Conservation (phyloP, 352 stramenopile genomes). For the Phytophthora kernoviae region DNA sequence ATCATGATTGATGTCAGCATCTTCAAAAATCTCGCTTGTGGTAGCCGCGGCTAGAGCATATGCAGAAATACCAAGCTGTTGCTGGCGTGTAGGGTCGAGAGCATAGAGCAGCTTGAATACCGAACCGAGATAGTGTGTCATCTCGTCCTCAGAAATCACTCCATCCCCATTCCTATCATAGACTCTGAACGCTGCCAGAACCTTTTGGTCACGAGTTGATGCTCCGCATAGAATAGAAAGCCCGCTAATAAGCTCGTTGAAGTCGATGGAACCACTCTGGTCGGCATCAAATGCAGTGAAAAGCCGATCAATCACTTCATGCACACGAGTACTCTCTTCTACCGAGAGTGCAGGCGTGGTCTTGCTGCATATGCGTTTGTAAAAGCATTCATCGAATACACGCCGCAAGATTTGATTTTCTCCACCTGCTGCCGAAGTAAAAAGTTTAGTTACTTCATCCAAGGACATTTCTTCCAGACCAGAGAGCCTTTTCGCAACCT, state of each 20-base stretch:
- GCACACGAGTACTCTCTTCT: slow-evolving; percentile 60
- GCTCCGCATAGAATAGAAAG: slow-evolving; percentile 74
- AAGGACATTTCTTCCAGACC: slow-evolving; percentile 66
- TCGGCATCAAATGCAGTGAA: slow-evolving; percentile 85
- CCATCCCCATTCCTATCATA: slow-evolving; percentile 87
- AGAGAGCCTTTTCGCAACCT: slow-evolving; percentile 74
- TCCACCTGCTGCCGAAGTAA: slow-evolving; percentile 51
- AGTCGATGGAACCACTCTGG: slow-evolving; percentile 71
- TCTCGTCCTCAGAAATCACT: slow-evolving; percentile 84
- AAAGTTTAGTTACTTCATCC: slow-evolving; percentile 65
- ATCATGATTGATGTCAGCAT: slow-evolving; percentile 87
- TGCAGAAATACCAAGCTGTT: slow-evolving; percentile 63
- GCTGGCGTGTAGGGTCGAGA: slow-evolving; percentile 61
- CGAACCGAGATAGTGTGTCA: slow-evolving; percentile 85
- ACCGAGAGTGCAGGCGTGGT: slow-evolving; percentile 25
- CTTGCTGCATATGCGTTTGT: slow-evolving; percentile 62
- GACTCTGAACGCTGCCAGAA: slow-evolving; percentile 80
- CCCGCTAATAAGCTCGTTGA: slow-evolving; percentile 77
- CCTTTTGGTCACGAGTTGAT: slow-evolving; percentile 61
- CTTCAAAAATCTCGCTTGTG: slow-evolving; percentile 81
- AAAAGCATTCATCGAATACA: slow-evolving; percentile 80
- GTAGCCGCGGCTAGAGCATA: slow-evolving; percentile 72
- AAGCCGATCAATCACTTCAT: slow-evolving; percentile 75
- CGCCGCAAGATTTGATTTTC: slow-evolving; percentile 63
- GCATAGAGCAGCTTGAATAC: slow-evolving; percentile 86